Percentiles rank a stretch among this genome's conserved stretches.
phyloP scores from a whole-genome alignment of 2,329 filamentous ascomycete species.

The Penicillium fuscoglaucum region DNA sequence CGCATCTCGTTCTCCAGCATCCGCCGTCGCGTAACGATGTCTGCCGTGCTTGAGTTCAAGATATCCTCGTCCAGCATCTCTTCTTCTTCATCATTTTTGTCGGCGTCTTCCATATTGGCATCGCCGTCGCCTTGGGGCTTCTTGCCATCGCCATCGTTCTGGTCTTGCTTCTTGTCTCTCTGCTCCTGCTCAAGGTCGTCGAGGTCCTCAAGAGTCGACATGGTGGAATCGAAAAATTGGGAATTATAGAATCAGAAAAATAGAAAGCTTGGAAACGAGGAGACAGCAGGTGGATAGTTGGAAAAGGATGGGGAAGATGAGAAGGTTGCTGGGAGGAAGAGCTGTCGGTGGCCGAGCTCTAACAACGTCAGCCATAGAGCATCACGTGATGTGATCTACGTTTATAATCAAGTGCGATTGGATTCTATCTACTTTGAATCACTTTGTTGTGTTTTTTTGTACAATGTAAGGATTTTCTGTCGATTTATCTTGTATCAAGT shows the following conservation, averaged over 20 bases:
- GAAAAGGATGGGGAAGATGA: slow-evolving; percentile 16
- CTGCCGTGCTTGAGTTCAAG: slow-evolving; percentile 85
- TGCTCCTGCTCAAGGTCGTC: slow-evolving; percentile 81
- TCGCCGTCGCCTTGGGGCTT: slow-evolving; percentile 66
- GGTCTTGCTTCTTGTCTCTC: slow-evolving; percentile 69
- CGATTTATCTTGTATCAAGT: background rate
- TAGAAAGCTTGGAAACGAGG: background rate
- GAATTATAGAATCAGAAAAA: slow-evolving; percentile 10
- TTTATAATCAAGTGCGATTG: slow-evolving; percentile 11
- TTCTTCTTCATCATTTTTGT: slow-evolving; percentile 67
- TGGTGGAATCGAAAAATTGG: slow-evolving; percentile 39
- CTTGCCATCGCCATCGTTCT: slow-evolving; percentile 58
- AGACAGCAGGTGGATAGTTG: slow-evolving; percentile 7
- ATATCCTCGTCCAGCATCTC: slow-evolving; percentile 92
- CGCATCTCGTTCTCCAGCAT: slow-evolving; percentile 95
- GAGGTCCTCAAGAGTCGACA: slow-evolving; percentile 91
- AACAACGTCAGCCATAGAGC: slow-evolving; percentile 37
- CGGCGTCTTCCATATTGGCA: slow-evolving; percentile 87
- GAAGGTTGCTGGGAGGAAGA: slow-evolving; percentile 25
- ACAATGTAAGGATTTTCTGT: background rate
- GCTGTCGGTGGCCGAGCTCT: slow-evolving; percentile 34
- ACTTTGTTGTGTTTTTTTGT: background rate
- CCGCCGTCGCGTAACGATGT: slow-evolving; percentile 86
- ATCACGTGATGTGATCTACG: slow-evolving; percentile 32
- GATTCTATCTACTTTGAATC: background rate